A percentile compares a stretch with the other conserved stretches of the same genome.
phyloP scores from a whole-genome alignment of 768 basidiomycete species.

The Phlebiopsis flavidoalba region DNA sequence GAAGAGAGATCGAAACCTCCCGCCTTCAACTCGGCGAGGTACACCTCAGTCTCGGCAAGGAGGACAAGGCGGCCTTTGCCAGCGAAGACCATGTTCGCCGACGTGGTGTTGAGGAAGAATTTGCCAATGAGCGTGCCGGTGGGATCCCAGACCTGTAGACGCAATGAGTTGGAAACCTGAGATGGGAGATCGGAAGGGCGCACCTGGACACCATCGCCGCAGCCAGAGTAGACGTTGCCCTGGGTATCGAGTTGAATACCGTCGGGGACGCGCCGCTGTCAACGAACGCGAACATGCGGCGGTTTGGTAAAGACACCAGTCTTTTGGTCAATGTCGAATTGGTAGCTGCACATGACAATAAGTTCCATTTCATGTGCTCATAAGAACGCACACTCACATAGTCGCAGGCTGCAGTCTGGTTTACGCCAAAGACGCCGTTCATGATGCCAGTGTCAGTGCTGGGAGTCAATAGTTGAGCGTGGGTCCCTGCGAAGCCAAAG shows the following conservation, averaged over 20 bases:
- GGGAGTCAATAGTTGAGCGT: neutral
- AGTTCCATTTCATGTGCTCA: neutral
- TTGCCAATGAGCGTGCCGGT: conserved; percentile 58
- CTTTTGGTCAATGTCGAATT: conserved; percentile 57
- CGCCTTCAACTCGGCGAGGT: conserved; percentile 32
- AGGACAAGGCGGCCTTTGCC: conserved; percentile 34
- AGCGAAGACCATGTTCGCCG: conserved; percentile 38
- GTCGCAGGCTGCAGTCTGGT: conserved; percentile 61
- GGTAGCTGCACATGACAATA: conserved; percentile 41
- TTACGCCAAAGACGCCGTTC: conserved; percentile 41
- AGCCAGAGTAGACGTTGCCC: conserved; percentile 64
- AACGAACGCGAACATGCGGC: conserved; percentile 45
- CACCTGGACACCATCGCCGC: conserved; percentile 66
- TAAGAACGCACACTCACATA: conserved; percentile 41
- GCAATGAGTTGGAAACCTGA: neutral
- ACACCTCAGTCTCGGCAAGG: conserved; percentile 34
- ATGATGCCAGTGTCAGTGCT: conserved; percentile 50
- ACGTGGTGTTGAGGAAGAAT: conserved; percentile 43
- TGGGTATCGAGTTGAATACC: conserved; percentile 59
- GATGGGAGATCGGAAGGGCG: conserved; percentile 5
- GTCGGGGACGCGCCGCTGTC: conserved; percentile 56
- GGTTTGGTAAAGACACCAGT: conserved; percentile 54
- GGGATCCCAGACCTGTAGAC: conserved; percentile 44
- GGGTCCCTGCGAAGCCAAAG: neutral
- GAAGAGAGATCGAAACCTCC: conserved; percentile 26